phyloP scores from a whole-genome alignment of 768 basidiomycete genomes.

The Ephemerocybe angulata region DNA sequence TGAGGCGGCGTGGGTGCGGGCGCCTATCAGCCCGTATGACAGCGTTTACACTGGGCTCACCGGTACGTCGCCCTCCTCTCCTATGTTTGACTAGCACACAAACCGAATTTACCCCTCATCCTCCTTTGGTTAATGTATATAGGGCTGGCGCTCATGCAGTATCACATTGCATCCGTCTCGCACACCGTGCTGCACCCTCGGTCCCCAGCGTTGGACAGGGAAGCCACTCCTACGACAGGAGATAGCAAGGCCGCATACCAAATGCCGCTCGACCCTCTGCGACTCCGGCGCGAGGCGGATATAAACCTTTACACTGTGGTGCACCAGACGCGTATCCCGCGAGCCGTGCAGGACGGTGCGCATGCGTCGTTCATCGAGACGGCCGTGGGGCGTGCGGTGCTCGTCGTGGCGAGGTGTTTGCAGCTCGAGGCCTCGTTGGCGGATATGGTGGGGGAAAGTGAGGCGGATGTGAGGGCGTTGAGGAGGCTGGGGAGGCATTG shows the following conservation, averaged over 20 bases:
- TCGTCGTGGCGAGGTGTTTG: conserved; percentile 28
- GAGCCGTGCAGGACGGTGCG: conserved; percentile 10
- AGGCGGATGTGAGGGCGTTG: conserved; percentile 20
- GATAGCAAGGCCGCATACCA: background rate
- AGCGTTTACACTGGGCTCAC: conserved; percentile 25
- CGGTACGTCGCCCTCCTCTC: conserved; percentile 14
- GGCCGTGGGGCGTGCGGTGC: conserved; percentile 33
- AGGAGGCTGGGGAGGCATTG: conserved; percentile 11
- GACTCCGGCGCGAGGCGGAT: conserved; percentile 17
- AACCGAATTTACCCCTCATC: background rate
- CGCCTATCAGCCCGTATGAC: conserved; percentile 13
- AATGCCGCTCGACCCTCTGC: conserved; percentile 13
- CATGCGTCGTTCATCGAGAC: conserved; percentile 39
- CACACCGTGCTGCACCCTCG: too few relatives aligned
- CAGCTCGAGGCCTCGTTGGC: background rate
- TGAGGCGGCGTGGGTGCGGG: conserved; percentile 14
- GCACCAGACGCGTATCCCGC: conserved; percentile 12
- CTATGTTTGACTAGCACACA: too few relatives aligned
- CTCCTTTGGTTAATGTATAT: background rate
- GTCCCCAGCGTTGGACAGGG: too few relatives aligned
- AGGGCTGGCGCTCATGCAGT: conserved; percentile 27
- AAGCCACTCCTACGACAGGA: too few relatives aligned
- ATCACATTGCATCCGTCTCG: conserved; percentile 17
- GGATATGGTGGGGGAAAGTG: too few relatives aligned
- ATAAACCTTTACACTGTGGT: conserved; percentile 19